Percentiles rank a stretch among this genome's conserved stretches.
These are phyloP conservation scores for Carex littledalei DNA, from an alignment of 176 grass and related monocot genomes.

Conservation along the genomic window DNA sequence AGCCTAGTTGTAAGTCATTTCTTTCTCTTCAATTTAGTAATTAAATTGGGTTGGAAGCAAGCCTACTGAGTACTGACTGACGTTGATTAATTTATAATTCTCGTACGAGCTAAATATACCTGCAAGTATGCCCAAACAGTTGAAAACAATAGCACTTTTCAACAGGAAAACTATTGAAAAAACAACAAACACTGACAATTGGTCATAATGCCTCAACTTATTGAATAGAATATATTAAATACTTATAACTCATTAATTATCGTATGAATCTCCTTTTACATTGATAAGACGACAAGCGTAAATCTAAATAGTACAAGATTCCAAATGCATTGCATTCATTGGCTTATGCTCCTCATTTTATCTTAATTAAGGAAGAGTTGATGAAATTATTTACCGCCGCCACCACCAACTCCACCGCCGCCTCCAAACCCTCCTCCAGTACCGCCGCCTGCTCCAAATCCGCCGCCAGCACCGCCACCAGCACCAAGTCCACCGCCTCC, in stretches of 20 bases:
- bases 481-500: background rate
- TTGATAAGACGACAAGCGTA: background rate
- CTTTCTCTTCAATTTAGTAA: no score
- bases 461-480: conserved; percentile 9
- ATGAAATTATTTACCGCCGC: background rate
- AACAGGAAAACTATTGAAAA: background rate
- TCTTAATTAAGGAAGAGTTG: background rate
- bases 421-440: background rate
- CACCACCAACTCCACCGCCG: conserved; percentile 5
- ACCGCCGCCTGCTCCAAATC: conserved; percentile 3
- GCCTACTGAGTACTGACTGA: no score
- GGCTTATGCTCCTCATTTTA: background rate
- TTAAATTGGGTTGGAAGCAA: no score
- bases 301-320: conserved; percentile 1
- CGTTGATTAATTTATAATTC: no score
- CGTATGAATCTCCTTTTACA: background rate
- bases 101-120: no score
- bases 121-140: background rate
- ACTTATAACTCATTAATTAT: background rate
- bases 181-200: background rate
- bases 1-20: no score
- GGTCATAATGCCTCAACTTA: background rate
- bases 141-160: background rate
- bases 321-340: background rate
- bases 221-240: background rate